Percentiles rank a stretch among this genome's conserved stretches.
phyloP scores from a whole-genome alignment of 768 basidiomycete species.

The Trametes maxima region DNA sequence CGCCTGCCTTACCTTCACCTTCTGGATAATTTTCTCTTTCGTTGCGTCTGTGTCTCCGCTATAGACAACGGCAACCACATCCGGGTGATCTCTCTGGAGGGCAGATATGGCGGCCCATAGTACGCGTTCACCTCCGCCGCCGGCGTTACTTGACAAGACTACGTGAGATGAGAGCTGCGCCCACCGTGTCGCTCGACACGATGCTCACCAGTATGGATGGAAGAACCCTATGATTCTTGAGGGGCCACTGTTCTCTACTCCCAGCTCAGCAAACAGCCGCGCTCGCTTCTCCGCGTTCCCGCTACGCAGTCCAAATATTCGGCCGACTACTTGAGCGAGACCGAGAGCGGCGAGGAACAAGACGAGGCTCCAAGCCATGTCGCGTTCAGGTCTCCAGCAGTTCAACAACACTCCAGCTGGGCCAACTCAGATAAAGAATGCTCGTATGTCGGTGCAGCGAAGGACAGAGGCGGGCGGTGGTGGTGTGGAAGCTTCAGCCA shows the following conservation, averaged over 20 bases:
- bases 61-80: conserved; percentile 79
- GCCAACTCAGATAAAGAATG: background rate
- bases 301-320: conserved; percentile 11
- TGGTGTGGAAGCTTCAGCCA: background rate
- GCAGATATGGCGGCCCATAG: conserved; percentile 88
- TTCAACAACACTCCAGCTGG: background rate
- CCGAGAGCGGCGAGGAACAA: background rate
- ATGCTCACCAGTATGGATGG: conserved; percentile 90
- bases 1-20: conserved; percentile 63
- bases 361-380: conserved; percentile 10
- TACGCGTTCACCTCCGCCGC: conserved; percentile 95
- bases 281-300: conserved; percentile 9
- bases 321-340: conserved; percentile 5
- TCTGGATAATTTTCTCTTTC: conserved; percentile 78
- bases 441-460: too few species aligned
- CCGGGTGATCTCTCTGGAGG: conserved; percentile 66
- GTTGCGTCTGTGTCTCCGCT: conserved; percentile 83
- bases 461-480: background rate
- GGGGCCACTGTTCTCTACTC: background rate
- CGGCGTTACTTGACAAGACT: conserved; percentile 72
- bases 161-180: conserved; percentile 29
- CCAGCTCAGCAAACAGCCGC: conserved; percentile 1
- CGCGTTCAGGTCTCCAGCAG: background rate
- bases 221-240: conserved; percentile 77
- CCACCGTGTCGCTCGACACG: background rate